phyloP scores from a whole-genome alignment of 768 basidiomycete genomes.

The Clitopilus passeckerianus region DNA sequence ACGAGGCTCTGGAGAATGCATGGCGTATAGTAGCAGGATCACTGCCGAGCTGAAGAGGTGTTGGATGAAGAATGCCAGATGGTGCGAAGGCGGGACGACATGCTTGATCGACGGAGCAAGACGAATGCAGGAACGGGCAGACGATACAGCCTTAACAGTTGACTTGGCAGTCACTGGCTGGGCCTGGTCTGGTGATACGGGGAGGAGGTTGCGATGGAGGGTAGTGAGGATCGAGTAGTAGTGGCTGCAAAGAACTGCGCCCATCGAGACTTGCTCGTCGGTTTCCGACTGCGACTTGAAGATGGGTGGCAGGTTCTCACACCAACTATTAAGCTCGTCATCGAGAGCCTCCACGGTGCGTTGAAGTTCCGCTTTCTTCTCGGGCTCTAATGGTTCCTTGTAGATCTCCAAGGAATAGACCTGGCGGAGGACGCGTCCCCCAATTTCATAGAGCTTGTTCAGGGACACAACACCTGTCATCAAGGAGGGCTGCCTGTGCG shows the following conservation, averaged over 20 bases:
- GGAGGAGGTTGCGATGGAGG: constrained; percentile 83
- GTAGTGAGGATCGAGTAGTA: constrained; percentile 87
- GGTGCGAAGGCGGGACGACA: constrained; percentile 80
- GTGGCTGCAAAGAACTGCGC: constrained; percentile 80
- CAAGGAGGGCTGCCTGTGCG: constrained; percentile 54
- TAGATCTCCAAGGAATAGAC: constrained; percentile 80
- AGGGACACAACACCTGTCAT: constrained; percentile 82
- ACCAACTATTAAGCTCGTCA: constrained; percentile 75
- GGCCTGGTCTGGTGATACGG: constrained; percentile 68
- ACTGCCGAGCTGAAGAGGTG: constrained; percentile 87
- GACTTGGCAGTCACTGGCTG: constrained; percentile 67
- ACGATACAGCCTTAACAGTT: constrained; percentile 74
- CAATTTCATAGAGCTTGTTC: constrained; percentile 78
- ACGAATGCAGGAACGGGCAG: constrained; percentile 80
- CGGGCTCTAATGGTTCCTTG: constrained; percentile 68
- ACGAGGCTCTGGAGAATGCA: constrained; percentile 70
- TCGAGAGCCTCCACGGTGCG: constrained; percentile 75
- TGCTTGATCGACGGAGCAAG: constrained; percentile 83
- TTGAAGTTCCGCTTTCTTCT: constrained; percentile 73
- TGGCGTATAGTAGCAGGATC: constrained; percentile 79
- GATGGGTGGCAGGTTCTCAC: constrained; percentile 65
- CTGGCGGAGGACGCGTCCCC: constrained; percentile 73
- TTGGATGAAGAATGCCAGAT: constrained; percentile 86
- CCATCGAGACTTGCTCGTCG: constrained; percentile 81
- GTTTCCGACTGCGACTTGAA: constrained; percentile 74